Base-by-base conservation (phyloP, 2,329 filamentous ascomycete species). In the Penicillium sp. region DNA sequence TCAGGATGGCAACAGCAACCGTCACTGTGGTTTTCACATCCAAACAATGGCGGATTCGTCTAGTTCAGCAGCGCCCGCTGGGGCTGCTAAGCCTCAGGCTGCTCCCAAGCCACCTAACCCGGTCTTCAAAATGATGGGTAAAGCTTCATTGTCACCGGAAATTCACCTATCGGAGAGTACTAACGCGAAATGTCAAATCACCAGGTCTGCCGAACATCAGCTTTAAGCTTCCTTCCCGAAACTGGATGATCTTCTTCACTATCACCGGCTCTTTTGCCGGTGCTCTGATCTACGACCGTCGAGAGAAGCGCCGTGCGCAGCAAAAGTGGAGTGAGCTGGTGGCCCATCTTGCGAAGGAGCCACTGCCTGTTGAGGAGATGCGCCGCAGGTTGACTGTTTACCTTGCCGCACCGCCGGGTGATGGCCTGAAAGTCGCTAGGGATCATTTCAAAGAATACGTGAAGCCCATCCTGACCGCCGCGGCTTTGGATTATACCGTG, bases 371-470 rank as follows among this genome's bases (percentile, higher is more conserved):
- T 31, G 88, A 85, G 65, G 84, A 88, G 65, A 85, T 96, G 73
- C 90, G 91, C 47, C 87, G 95, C 58, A 91, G 89, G 70, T 80
- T 99, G 62, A 95, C 92, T 37, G 84, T 99, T 56, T 95, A 91
- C 74, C 81, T 99, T 53, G 87, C 90, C 60, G 88, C 90, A 4
- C 93, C 95, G 6, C 95, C 95, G 0, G 91, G 89, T 13, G 93
- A 98, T 75, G 89, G 91, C 5, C 78, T 98, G 53, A 85, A 92
- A 55, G 78, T 85, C 43, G 90, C 93, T n/a, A 89, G 96, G 67
- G 92, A 98, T 65, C 93, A 98, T 76, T 99, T 96, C 76, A 88
- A 92, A 69, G 91, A 96, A 73, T 99, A 97, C 71, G 85, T 97
- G 44, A 98, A 98, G 80, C 95, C 95, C 1, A 84, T 99, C 26